Base-by-base conservation (phyloP, 768 basidiomycete species). In the Termitomyces sp. region DNA sequence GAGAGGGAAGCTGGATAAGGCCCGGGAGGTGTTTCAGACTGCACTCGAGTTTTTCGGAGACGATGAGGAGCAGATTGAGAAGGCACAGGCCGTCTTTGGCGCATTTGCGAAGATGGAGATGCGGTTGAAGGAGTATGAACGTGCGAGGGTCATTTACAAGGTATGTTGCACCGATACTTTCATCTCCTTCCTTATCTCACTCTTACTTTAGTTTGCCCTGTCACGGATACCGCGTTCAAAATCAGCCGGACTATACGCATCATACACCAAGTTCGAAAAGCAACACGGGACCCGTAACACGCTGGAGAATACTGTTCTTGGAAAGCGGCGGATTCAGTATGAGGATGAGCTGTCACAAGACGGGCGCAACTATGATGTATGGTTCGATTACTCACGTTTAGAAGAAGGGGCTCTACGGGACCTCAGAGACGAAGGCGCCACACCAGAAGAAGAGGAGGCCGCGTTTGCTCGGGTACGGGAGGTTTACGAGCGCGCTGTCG, bases 61-160 rank as follows among this genome's bases (percentile, higher is more conserved):
- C 64, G 91, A 91, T 46, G 91, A 89, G 67, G 89, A 91, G 68
- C 89, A 93, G 66, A 82, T 95, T n/a, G 96, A 96, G 69, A 96
- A 96, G 76, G 94, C 95, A 5, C 96, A 99, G 71, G 89, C 88
- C 5, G 93, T 97, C 6, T 97, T 95, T 71, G 86, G 83, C 54
- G 86, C 91, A 2, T 97, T 98, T 73, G 95, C 95, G 0, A 93
- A 92, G 76, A 98, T 98, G 95, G 97, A 99, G 76, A 96, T 86
- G 7, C 80, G 97, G 55, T 69, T 94, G 67, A 98, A 98, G 75
- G 97, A 99, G 75, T 97, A 87, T 70, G 97, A 99, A 58, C 89
- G 97, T 42, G 95, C 97, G 4, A 80, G 97, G 58, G 93, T 97
- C 30, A 98, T 98, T 63, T 98, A 96, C 78, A 98, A 98, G 81